These are phyloP conservation scores for Monilinia laxa DNA, from an alignment of 2,329 filamentous ascomycete species.

Conservation along the genomic window DNA sequence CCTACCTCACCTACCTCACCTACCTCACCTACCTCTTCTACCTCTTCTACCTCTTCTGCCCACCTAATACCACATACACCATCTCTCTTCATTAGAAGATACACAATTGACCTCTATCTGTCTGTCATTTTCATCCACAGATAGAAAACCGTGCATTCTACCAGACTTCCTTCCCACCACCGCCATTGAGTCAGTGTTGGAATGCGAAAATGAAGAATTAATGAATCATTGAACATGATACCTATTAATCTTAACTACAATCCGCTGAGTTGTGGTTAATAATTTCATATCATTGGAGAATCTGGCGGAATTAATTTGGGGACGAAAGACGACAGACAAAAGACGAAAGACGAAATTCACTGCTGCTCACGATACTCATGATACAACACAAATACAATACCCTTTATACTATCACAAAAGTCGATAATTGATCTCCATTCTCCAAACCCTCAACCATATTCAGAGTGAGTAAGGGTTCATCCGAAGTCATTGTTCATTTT, in stretches of 20 bases:
- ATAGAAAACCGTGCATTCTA: neutral
- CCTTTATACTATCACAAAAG: neutral
- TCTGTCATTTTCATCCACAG: neutral
- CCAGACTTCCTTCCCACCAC: neutral
- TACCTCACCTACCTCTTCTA: too few relatives aligned
- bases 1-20: too few relatives aligned
- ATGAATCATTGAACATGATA: constrained; percentile 20
- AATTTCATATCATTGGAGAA: neutral
- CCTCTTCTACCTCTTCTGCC: too few relatives aligned
- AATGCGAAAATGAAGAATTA: constrained; percentile 2
- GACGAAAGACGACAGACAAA: constrained; percentile 1
- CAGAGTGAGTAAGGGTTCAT: neutral
- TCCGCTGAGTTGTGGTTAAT: constrained; percentile 18
- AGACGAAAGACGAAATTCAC: constrained; percentile 1
- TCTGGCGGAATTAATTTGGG: neutral
- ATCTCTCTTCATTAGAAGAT: neutral
- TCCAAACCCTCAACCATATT: neutral
- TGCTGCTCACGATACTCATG: neutral
- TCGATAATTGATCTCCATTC: neutral
- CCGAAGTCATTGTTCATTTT: neutral
- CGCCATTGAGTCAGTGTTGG: neutral
- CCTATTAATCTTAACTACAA: neutral
- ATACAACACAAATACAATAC: constrained; percentile 4
- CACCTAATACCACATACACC: neutral
- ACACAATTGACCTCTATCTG: neutral